Percentiles rank a stretch among this genome's conserved stretches.
Evolutionary conservation across 129 eudicot genomes (phyloP).

Genomic region (Chrysanthemum lavandulifolium): DNA sequence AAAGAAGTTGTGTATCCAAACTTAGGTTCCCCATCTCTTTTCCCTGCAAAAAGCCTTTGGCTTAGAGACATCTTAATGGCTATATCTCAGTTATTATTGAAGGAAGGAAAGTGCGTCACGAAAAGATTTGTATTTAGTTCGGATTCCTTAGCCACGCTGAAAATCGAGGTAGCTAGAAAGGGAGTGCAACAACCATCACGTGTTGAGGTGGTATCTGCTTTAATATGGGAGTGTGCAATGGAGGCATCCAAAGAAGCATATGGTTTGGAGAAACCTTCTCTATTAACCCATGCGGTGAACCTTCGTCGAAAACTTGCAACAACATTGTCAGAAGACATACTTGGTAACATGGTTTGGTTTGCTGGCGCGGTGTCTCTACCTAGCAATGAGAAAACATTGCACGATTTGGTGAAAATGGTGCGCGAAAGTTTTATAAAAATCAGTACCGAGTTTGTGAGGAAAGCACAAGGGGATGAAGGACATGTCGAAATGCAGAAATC

Average conservation of each 20-base stretch:
- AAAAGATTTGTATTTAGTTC: conserved; percentile 9
- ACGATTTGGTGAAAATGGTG: conserved; percentile 3
- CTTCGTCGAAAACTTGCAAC: conserved; percentile 16
- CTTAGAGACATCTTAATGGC: too few relatives aligned
- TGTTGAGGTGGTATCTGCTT: conserved; percentile 21
- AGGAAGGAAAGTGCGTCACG: too few relatives aligned
- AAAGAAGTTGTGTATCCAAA: conserved; percentile 21
- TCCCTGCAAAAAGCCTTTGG: too few relatives aligned
- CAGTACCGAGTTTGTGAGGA: background rate
- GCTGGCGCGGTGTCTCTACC: background rate
- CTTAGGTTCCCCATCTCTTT: too few relatives aligned
- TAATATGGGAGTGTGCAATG: conserved; percentile 27
- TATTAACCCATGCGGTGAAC: background rate
- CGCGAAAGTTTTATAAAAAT: conserved; percentile 14
- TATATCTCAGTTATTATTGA: too few relatives aligned
- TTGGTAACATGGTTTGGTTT: conserved; percentile 26
- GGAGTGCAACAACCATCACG: conserved; percentile 11
- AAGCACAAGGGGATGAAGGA: conserved; percentile 26
- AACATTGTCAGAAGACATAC: conserved; percentile 1
- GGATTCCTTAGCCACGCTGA: background rate
- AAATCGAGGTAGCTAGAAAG: background rate
- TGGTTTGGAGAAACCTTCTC: conserved; percentile 15
- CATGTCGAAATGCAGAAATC: background rate
- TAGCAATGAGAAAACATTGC: conserved; percentile 10
- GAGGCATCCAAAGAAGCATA: conserved; percentile 7